A percentile compares a stretch with the other conserved stretches of the same genome.
Conservation (phyloP, 1,139 yeast species). For the Candida anutae region DNA sequence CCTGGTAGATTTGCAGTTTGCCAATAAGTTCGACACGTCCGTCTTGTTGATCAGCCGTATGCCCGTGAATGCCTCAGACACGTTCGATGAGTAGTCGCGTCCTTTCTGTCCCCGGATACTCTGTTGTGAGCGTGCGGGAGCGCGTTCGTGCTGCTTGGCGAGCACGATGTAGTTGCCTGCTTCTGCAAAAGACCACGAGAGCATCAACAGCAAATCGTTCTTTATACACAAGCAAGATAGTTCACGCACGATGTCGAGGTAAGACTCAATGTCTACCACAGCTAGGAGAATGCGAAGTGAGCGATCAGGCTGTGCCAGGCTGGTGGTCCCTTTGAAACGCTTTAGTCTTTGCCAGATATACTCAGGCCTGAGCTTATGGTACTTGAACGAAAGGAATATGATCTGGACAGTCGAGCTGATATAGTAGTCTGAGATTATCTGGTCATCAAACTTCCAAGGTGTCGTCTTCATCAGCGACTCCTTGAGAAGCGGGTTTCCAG, state of each 20-base stretch:
- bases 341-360: conserved; percentile 68
- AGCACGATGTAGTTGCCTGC: conserved; percentile 71
- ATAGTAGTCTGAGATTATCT: conserved; percentile 51
- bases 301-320: conserved; percentile 23
- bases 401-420: conserved; percentile 61
- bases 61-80: conserved; percentile 44
- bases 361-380: conserved; percentile 84
- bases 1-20: conserved; percentile 45
- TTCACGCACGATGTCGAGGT: conserved; percentile 60
- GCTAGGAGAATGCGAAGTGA: conserved; percentile 59
- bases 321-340: conserved; percentile 17
- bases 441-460: conserved; percentile 29
- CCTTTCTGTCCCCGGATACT: conserved; percentile 9
- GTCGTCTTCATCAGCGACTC: conserved; percentile 31
- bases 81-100: conserved; percentile 39
- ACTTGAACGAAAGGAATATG: conserved; percentile 67
- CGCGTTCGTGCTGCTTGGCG: conserved; percentile 38
- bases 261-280: conserved; percentile 73
- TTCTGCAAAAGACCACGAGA: conserved; percentile 81
- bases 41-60: conserved; percentile 51
- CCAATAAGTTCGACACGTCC: conserved; percentile 48
- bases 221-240: conserved; percentile 64
- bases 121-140: conserved; percentile 8
- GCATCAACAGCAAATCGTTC: conserved; percentile 60
- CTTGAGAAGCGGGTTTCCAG: conserved; percentile 35